phyloP scores from a whole-genome alignment of 2,329 filamentous ascomycete species.

The Apiospora koreana region DNA sequence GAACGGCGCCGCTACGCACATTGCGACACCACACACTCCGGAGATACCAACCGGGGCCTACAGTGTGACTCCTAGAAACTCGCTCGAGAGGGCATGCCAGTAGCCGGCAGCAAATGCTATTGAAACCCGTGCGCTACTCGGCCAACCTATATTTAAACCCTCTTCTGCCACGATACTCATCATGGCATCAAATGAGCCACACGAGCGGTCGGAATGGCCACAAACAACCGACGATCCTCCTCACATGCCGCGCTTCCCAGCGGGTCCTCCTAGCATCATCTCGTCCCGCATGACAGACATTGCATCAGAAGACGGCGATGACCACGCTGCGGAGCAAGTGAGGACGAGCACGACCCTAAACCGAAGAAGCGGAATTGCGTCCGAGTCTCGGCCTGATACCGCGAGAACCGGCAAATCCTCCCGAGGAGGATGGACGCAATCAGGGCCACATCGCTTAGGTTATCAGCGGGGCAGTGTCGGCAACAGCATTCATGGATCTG shows the following conservation, averaged over 20 bases:
- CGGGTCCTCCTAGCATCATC: constrained; percentile 64
- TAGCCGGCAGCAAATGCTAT: background rate
- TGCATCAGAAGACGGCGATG: constrained; percentile 56
- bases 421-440: constrained; percentile 53
- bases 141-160: background rate
- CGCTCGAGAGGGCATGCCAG: background rate
- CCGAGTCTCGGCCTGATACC: constrained; percentile 57
- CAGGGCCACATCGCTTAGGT: constrained; percentile 56
- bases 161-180: background rate
- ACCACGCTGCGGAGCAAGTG: constrained; percentile 35
- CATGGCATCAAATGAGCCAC: constrained; percentile 8
- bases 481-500: constrained; percentile 39
- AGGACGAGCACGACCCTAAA: constrained; percentile 31
- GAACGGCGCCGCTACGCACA: background rate
- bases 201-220: constrained; percentile 21
- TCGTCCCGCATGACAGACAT: constrained; percentile 73
- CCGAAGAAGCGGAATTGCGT: constrained; percentile 40
- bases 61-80: background rate
- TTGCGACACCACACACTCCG: background rate
- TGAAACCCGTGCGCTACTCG: background rate
- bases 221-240: constrained; percentile 39
- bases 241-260: constrained; percentile 40
- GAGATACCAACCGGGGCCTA: background rate
- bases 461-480: constrained; percentile 45
- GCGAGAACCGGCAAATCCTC: constrained; percentile 52